phyloP scores from a whole-genome alignment of 768 basidiomycete genomes.

The Psilocybe sp. region DNA sequence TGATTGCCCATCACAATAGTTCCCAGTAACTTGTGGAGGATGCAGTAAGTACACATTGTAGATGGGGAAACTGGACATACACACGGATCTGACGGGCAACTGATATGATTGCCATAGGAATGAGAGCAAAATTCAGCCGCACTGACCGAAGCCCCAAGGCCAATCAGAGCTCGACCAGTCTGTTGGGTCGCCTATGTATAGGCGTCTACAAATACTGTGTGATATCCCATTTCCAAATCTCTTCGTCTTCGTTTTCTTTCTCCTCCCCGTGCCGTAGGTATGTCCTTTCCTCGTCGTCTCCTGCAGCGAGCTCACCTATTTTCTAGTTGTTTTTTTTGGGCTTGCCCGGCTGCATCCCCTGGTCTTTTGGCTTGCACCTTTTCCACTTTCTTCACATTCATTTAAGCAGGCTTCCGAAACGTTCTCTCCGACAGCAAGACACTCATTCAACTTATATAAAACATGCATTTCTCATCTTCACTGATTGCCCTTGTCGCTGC shows the following conservation, averaged over 20 bases:
- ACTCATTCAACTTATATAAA: slow-evolving; percentile 20
- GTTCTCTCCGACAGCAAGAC: slow-evolving; percentile 28
- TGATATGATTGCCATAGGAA: slow-evolving; percentile 12
- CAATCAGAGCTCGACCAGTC: slow-evolving; percentile 16
- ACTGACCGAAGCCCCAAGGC: slow-evolving; percentile 29
- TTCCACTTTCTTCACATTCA: slow-evolving; percentile 31
- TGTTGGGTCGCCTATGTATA: slow-evolving; percentile 24
- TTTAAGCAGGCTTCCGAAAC: slow-evolving; percentile 39
- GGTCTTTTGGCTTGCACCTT: slow-evolving; percentile 31
- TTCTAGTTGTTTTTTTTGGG: slow-evolving; percentile 51
- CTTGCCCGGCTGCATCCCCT: slow-evolving; percentile 73
- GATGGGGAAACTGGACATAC: not conserved
- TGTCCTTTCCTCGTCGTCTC: slow-evolving; percentile 15
- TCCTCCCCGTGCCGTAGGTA: slow-evolving; percentile 35
- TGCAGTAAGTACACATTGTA: not conserved
- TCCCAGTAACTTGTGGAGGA: not conserved
- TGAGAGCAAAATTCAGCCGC: slow-evolving; percentile 17
- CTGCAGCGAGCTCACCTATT: slow-evolving; percentile 6
- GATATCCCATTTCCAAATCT: slow-evolving; percentile 25
- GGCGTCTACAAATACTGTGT: slow-evolving; percentile 32
- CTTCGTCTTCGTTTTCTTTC: slow-evolving; percentile 24
- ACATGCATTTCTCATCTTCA: slow-evolving; percentile 49
- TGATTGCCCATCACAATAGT: too few species aligned
- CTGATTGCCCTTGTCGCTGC: slow-evolving; percentile 39
- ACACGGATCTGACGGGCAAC: slow-evolving; percentile 8